These are phyloP conservation scores for Xylaria polymorpha DNA, from an alignment of 2,329 filamentous ascomycete genomes.

Conservation along the genomic window DNA sequence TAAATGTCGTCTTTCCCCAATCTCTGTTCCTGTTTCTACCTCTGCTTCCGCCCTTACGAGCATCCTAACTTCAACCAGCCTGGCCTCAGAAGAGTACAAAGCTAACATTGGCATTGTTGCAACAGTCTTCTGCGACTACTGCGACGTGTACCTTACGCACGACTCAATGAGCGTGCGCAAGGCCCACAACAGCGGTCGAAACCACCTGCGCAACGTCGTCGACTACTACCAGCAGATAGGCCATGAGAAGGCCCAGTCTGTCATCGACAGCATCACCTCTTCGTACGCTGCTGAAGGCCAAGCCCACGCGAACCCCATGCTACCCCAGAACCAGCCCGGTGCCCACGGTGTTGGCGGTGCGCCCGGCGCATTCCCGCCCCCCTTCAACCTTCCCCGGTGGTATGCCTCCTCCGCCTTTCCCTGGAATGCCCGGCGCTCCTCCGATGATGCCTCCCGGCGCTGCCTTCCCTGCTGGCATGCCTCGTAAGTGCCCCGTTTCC, in stretches of 20 bases:
- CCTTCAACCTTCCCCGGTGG: constrained; percentile 73
- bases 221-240: constrained; percentile 99
- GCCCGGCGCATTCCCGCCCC: constrained; percentile 57
- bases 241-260: constrained; percentile 97
- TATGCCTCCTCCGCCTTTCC: constrained; percentile 51
- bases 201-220: constrained; percentile 96
- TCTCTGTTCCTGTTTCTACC: not conserved
- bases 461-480: constrained; percentile 59
- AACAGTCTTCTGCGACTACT: constrained; percentile 93
- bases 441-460: constrained; percentile 60
- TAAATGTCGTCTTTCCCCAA: constrained; percentile 39
- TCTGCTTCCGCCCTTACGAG: constrained; percentile 51
- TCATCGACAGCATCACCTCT: constrained; percentile 97
- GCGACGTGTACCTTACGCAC: constrained; percentile 99
- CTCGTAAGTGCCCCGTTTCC: constrained; percentile 62
- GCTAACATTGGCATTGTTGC: constrained; percentile 40
- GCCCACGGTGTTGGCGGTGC: constrained; percentile 52
- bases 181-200: constrained; percentile 95
- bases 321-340: constrained; percentile 74
- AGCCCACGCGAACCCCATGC: constrained; percentile 85
- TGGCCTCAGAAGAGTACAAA: constrained; percentile 27
- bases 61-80: not conserved
- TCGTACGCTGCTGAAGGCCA: constrained; percentile 97
- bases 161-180: constrained; percentile 99
- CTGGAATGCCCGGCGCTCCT: constrained; percentile 60